These are phyloP conservation scores for Cucurbita ficifolia DNA, from an alignment of 306 rosid species.

Conservation along the genomic window DNA sequence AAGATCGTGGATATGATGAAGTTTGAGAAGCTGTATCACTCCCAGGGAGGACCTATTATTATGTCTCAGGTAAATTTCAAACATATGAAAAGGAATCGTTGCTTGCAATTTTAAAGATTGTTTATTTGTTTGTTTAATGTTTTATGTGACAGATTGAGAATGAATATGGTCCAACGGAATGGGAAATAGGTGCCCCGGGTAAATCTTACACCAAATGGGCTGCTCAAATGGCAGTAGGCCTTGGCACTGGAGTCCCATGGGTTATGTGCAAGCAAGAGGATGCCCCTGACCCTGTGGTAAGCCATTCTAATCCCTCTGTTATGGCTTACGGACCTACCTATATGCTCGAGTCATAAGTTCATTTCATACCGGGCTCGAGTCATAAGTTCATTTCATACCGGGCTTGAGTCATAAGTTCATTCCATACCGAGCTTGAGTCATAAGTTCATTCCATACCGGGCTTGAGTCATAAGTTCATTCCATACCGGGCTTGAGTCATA, in stretches of 20 bases:
- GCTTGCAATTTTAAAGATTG: not conserved
- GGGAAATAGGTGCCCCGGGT: conserved; percentile 78
- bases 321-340: no score
- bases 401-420: no score
- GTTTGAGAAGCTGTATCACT: conserved; percentile 57
- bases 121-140: not conserved
- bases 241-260: conserved; percentile 88
- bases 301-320: not conserved
- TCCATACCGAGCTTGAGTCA: no score
- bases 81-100: not conserved
- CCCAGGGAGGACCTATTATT: conserved; percentile 91
- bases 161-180: conserved; percentile 77
- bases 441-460: no score
- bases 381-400: no score
- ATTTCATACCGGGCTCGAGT: no score
- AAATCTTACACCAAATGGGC: conserved; percentile 76
- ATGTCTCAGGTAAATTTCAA: conserved; percentile 50
- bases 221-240: conserved; percentile 81
- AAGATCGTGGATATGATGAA: conserved; percentile 74
- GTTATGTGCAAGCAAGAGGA: conserved; percentile 98
- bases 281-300: conserved; percentile 89
- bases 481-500: no score
- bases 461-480: no score
- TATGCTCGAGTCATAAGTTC: no score
- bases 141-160: conserved; percentile 61